Evolutionary conservation across 2,329 filamentous ascomycete species (phyloP).

Genomic region (Pyrenophora seminiperda): DNA sequence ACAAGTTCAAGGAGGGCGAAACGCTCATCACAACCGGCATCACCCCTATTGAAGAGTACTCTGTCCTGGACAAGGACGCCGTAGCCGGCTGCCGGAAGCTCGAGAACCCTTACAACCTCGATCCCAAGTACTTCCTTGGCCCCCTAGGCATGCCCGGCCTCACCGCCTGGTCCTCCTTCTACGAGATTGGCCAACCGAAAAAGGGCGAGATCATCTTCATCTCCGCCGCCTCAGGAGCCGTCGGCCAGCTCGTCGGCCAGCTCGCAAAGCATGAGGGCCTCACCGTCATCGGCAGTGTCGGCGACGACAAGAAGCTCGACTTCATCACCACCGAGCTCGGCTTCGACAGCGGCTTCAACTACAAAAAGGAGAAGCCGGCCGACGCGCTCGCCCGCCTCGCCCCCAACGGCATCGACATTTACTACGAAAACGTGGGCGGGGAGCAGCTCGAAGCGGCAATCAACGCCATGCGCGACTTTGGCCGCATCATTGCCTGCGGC

Average conservation of each 20-base stretch:
- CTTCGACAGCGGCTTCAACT: slow-evolving; percentile 82
- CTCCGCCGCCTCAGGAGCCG: slow-evolving; percentile 77
- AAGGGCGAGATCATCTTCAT: slow-evolving; percentile 83
- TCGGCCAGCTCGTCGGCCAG: slow-evolving; percentile 83
- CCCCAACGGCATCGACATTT: slow-evolving; percentile 79
- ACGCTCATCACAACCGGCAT: slow-evolving; percentile 59
- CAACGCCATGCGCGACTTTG: slow-evolving; percentile 65
- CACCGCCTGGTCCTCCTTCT: slow-evolving; percentile 75
- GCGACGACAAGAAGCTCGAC: slow-evolving; percentile 77
- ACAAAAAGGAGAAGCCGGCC: slow-evolving; percentile 76
- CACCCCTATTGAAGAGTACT: slow-evolving; percentile 72
- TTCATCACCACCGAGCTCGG: slow-evolving; percentile 72
- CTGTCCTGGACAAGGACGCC: slow-evolving; percentile 58
- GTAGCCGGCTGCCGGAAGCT: slow-evolving; percentile 59
- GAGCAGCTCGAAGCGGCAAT: slow-evolving; percentile 74
- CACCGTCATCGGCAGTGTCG: slow-evolving; percentile 78
- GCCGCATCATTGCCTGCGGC: slow-evolving; percentile 65
- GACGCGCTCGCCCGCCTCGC: slow-evolving; percentile 73
- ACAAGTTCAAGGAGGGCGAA: slow-evolving; percentile 70
- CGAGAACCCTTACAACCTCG: slow-evolving; percentile 71
- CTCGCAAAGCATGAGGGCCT: slow-evolving; percentile 81
- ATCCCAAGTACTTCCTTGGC: slow-evolving; percentile 72
- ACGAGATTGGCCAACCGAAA: slow-evolving; percentile 75
- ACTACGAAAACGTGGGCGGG: slow-evolving; percentile 81
- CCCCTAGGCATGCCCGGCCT: slow-evolving; percentile 78